phyloP scores from a whole-genome alignment of 495 filamentous ascomycete genomes.

The Penicillium robsamsonii region DNA sequence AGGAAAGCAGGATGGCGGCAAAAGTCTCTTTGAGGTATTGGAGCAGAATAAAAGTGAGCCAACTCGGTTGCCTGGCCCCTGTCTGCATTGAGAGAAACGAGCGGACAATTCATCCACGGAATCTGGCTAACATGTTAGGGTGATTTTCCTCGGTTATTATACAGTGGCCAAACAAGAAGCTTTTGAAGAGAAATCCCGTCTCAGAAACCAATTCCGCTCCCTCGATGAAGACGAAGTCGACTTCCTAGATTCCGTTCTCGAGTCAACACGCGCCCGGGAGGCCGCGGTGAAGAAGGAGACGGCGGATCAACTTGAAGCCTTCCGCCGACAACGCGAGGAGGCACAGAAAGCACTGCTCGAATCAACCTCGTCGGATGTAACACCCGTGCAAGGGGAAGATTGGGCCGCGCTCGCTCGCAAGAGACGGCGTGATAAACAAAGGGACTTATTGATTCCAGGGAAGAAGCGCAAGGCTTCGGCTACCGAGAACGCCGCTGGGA shows the following conservation, averaged over 20 bases:
- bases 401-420: slow-evolving; percentile 56
- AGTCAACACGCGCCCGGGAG: slow-evolving; percentile 68
- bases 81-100: not conserved
- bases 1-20: slow-evolving; percentile 58
- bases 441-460: slow-evolving; percentile 52
- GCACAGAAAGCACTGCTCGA: slow-evolving; percentile 53
- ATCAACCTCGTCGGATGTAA: slow-evolving; percentile 34
- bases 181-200: slow-evolving; percentile 82
- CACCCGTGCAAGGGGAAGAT: slow-evolving; percentile 44
- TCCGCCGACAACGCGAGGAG: slow-evolving; percentile 67
- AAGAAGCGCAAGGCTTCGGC: slow-evolving; percentile 56
- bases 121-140: slow-evolving; percentile 11
- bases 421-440: slow-evolving; percentile 57
- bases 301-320: slow-evolving; percentile 65
- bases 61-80: not conserved
- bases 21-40: slow-evolving; percentile 80
- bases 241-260: slow-evolving; percentile 77
- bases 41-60: slow-evolving; percentile 89
- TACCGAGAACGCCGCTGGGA: slow-evolving; percentile 13
- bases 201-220: slow-evolving; percentile 92
- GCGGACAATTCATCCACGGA: not conserved
- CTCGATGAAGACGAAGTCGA: slow-evolving; percentile 94
- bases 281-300: slow-evolving; percentile 71
- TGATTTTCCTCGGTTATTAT: slow-evolving; percentile 46
- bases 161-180: slow-evolving; percentile 93